Base-by-base conservation (phyloP, 805 yeast species). In the Wickerhamiella azymoides region DNA sequence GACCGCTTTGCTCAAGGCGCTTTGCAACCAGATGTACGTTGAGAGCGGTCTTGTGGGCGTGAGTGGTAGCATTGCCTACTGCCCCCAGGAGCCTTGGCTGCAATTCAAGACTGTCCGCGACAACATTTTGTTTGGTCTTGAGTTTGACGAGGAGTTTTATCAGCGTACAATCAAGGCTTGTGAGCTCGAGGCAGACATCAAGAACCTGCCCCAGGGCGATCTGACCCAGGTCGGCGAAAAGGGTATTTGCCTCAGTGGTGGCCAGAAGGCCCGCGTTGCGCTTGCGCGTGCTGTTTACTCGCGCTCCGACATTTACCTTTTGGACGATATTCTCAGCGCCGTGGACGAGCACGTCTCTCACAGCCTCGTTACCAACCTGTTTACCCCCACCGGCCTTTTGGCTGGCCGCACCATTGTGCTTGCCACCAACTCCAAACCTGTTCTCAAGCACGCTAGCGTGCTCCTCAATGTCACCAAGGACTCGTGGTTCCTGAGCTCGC, bases 241-340 rank as follows among this genome's bases (percentile, higher is more conserved):
- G 65, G 96, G 96, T 53, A 84, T 88, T 45, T 82, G 94, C n/a
- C 67, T 88, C 47, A 82, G 94, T 33, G 96, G 96, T 43, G 96
- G 96, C 33, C 96, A 88, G 62, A 86, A 86, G 69, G 96, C 96
- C 0, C 76, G 96, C 61, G 69, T 88, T 36, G 79, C 94, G 0
- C 71, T 88, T 45, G 96, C 96, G 0, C 74, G 96, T 60, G 95
- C 96, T 10, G 94, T 88, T 10, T 88, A 88, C 60, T 73, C 93
- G n/a, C 72, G 96, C 53, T 89, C 95, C 2, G 96, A 86, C 58
- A 74, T 86, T 30, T 84, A 83, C 60, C 64, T 88, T 37, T 64
- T 88, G 50, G 96, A 88, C 62, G 96, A 88, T 62, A 80, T 92
- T n/a, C 70, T 88, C 50, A 79, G 89, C 60, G 96, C 96, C 26